Evolutionary conservation across 176 grass and related monocot species (phyloP).

Genomic region (Oryza coarctata): DNA sequence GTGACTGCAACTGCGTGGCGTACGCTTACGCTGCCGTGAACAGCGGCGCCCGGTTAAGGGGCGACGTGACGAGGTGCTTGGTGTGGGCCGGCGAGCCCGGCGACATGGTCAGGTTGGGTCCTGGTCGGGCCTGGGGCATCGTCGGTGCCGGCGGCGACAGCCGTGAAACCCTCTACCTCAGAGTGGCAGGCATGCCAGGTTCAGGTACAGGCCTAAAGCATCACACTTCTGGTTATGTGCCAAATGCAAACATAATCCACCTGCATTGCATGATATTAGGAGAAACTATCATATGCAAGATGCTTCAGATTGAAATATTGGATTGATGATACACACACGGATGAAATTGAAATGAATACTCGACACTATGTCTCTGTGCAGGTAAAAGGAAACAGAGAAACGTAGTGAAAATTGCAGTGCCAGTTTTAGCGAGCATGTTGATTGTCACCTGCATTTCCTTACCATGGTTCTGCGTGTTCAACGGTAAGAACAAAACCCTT

Average conservation of each 20-base stretch:
- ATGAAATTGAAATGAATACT: no score
- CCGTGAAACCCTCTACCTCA: conserved; percentile 43
- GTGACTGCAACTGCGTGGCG: conserved; percentile 56
- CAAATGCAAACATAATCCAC: no score
- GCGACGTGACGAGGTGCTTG: conserved; percentile 36
- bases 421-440: neutral
- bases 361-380: neutral
- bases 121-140: no score
- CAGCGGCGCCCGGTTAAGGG: conserved; percentile 34
- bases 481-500: neutral
- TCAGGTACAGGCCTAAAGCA: no score
- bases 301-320: neutral
- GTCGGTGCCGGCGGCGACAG: neutral
- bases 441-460: conserved; percentile 15
- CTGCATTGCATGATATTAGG: no score
- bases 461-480: conserved; percentile 9
- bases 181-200: neutral
- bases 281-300: neutral
- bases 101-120: neutral
- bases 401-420: conserved; percentile 19
- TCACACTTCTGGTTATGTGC: no score
- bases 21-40: conserved; percentile 50
- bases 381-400: neutral
- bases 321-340: neutral
- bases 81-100: conserved; percentile 47